A percentile compares a stretch with the other conserved stretches of the same genome.
Evolutionary conservation across 1,284 basidiomycete species (phyloP).

Genomic region (Ceratobasidium theobromae): DNA sequence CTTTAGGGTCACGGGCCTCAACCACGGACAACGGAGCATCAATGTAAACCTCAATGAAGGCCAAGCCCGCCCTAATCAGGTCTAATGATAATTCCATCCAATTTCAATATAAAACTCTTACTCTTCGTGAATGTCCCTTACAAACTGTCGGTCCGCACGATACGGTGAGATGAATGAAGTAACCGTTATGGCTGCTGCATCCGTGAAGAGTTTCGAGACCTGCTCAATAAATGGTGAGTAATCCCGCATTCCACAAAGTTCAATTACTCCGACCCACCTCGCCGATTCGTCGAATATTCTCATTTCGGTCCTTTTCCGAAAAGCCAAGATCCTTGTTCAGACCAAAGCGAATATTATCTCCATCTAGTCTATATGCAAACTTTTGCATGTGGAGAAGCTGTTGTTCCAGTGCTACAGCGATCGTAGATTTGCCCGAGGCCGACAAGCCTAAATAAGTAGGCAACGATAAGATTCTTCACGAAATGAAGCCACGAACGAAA

Average conservation of each 20-base stretch:
- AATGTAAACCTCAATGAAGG: conserved; percentile 93
- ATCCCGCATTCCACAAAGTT: background rate
- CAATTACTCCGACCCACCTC: conserved; percentile 61
- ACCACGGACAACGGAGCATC: conserved; percentile 90
- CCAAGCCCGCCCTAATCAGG: conserved; percentile 52
- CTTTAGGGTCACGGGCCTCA: conserved; percentile 95
- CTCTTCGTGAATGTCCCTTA: conserved; percentile 79
- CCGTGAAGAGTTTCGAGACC: conserved; percentile 94
- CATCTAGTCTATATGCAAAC: conserved; percentile 91
- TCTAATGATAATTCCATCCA: background rate
- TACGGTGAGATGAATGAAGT: conserved; percentile 99
- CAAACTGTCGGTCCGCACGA: conserved; percentile 80
- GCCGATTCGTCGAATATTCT: conserved; percentile 97
- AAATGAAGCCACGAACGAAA: conserved; percentile 61
- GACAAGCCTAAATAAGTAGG: conserved; percentile 34
- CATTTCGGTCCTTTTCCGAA: conserved; percentile 89
- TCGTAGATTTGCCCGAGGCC: conserved; percentile 65
- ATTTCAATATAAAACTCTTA: background rate
- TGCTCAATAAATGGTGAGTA: conserved; percentile 42
- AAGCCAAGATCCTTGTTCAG: conserved; percentile 99
- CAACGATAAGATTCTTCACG: conserved; percentile 25
- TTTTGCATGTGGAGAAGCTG: conserved; percentile 86
- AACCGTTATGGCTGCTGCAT: conserved; percentile 81
- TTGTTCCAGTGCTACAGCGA: conserved; percentile 96
- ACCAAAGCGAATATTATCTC: conserved; percentile 96